Evolutionary conservation across 2,329 filamentous ascomycete genomes (phyloP).

Genomic region (Xylariales sp.): DNA sequence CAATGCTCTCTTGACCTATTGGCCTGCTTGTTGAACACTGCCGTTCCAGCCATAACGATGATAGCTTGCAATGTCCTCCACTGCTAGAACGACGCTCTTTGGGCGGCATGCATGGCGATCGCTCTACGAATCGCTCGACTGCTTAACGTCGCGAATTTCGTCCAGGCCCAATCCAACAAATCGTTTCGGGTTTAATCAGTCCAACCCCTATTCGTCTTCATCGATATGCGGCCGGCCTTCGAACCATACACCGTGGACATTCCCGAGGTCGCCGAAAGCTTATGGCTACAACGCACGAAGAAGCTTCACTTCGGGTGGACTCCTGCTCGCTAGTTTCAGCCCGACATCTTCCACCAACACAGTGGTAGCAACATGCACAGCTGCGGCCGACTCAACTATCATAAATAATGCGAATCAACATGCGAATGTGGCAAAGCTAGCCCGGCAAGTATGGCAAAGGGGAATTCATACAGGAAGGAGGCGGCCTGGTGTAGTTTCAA

Average conservation of each 20-base stretch:
- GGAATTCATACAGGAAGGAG: constrained; percentile 25
- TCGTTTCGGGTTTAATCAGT: constrained; percentile 15
- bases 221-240: constrained; percentile 17
- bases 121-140: constrained; percentile 23
- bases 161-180: constrained; percentile 17
- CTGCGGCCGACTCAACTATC: constrained; percentile 32
- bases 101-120: constrained; percentile 26
- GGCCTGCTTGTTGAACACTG: constrained; percentile 6
- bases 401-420: constrained; percentile 22
- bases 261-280: constrained; percentile 23
- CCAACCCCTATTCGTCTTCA: constrained; percentile 15
- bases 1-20: too few relatives aligned
- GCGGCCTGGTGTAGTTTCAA: constrained; percentile 16
- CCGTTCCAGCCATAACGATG: constrained; percentile 20
- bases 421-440: constrained; percentile 29
- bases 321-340: constrained; percentile 45
- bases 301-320: constrained; percentile 50
- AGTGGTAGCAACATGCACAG: constrained; percentile 34
- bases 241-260: constrained; percentile 22
- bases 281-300: constrained; percentile 38
- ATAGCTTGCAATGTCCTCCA: constrained; percentile 24
- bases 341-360: constrained; percentile 33
- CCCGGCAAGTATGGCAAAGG: constrained; percentile 33
- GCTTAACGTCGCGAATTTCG: constrained; percentile 19
- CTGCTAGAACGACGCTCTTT: constrained; percentile 27